A percentile compares a stretch with the other conserved stretches of the same genome.
Conservation (phyloP, 176 grass and related monocot species). For the Pharus latifolius region DNA sequence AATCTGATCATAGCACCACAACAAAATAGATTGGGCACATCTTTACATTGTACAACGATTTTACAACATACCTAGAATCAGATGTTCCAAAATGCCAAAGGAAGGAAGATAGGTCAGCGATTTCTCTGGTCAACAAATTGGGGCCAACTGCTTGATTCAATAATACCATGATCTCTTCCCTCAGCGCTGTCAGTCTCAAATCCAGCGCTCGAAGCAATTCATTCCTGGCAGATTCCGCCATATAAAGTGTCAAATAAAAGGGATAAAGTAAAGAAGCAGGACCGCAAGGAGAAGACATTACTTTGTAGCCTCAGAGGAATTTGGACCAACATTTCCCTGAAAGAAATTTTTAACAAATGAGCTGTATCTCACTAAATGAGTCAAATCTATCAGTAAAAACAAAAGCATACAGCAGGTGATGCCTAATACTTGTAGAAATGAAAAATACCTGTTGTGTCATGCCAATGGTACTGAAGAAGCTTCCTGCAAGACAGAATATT, state of each 20-base stretch:
- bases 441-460: slow-evolving; percentile 56
- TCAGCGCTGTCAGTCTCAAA: slow-evolving; percentile 70
- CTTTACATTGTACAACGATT: not conserved
- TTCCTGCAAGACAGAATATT: slow-evolving; percentile 41
- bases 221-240: slow-evolving; percentile 49
- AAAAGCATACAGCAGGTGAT: not conserved
- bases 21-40: not conserved
- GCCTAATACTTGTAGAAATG: not conserved
- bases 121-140: slow-evolving; percentile 45
- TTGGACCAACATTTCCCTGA: slow-evolving; percentile 57
- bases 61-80: slow-evolving; percentile 70
- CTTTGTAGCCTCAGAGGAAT: slow-evolving; percentile 82
- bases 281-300: slow-evolving; percentile 18
- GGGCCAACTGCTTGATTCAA: slow-evolving; percentile 53
- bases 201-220: slow-evolving; percentile 84
- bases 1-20: not conserved
- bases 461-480: slow-evolving; percentile 33
- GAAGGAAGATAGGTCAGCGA: slow-evolving; percentile 69
- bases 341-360: slow-evolving; percentile 19
- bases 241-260: slow-evolving; percentile 19
- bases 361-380: slow-evolving; percentile 14
- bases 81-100: slow-evolving; percentile 64
- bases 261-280: slow-evolving; percentile 5
- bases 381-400: slow-evolving; percentile 25
- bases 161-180: slow-evolving; percentile 52